A percentile compares a stretch with the other conserved stretches of the same genome.
Conservation (phyloP, 352 stramenopile genomes). For the Pythium diclinum region DNA sequence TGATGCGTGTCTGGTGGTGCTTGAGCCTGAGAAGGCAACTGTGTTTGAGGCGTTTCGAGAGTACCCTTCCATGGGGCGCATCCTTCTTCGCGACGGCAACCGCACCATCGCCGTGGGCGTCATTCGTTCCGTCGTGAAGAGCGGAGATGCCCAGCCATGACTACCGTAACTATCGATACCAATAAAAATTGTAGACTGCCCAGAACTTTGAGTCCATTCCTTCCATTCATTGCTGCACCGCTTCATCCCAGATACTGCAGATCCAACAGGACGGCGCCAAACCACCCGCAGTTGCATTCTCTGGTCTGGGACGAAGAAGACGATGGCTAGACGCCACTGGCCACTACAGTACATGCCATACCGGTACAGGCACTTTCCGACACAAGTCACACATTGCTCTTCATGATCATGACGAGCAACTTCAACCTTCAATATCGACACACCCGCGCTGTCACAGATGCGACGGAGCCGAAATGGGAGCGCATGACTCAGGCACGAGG, state of each 20-base stretch:
- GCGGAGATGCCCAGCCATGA: not conserved
- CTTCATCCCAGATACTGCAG: not conserved
- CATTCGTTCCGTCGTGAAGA: constrained; percentile 86
- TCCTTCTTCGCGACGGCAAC: constrained; percentile 93
- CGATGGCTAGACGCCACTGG: not conserved
- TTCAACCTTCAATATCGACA: constrained; percentile 8
- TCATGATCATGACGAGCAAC: constrained; percentile 2
- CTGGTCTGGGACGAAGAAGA: not conserved
- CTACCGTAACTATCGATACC: not conserved
- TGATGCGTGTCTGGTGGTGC: constrained; percentile 94
- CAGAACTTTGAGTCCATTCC: too few relatives aligned
- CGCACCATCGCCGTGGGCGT: constrained; percentile 93
- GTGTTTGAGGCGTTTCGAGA: constrained; percentile 96
- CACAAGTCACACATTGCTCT: not conserved
- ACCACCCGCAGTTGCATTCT: not conserved
- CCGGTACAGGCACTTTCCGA: not conserved
- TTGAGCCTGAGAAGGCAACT: constrained; percentile 93
- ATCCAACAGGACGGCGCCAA: not conserved
- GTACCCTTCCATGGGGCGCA: constrained; percentile 94
- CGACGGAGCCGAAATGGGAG: not conserved
- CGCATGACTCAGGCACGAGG: too few relatives aligned
- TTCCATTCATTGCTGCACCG: too few relatives aligned
- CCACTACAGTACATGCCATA: not conserved
- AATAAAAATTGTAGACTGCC: not conserved
- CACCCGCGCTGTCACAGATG: constrained; percentile 5